A percentile compares a stretch with the other conserved stretches of the same genome.
Conservation (phyloP, 495 filamentous ascomycete species). For the Lophiotrema nucula region DNA sequence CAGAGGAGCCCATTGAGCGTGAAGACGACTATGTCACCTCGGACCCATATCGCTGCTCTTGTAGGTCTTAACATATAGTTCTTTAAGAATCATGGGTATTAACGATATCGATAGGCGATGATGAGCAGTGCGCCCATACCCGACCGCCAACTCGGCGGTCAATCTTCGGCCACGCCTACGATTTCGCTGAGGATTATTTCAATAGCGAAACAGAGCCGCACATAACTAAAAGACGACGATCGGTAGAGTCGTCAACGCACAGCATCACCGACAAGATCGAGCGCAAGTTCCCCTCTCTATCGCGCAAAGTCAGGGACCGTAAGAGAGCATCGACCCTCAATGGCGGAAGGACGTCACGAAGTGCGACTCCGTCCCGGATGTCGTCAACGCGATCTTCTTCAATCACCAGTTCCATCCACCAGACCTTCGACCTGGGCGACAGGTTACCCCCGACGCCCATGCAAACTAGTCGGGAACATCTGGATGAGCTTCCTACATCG, state of each 20-base stretch:
- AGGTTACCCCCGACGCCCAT: constrained; percentile 62
- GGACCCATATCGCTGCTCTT: constrained; percentile 19
- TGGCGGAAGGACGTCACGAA: constrained; percentile 41
- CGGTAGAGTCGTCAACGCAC: constrained; percentile 61
- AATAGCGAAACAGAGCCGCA: constrained; percentile 57
- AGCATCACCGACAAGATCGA: constrained; percentile 66
- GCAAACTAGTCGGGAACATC: constrained; percentile 63
- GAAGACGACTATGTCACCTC: constrained; percentile 24
- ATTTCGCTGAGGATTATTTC: constrained; percentile 39
- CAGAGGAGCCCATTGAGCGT: constrained; percentile 37
- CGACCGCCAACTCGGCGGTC: constrained; percentile 12
- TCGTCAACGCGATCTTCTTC: constrained; percentile 70
- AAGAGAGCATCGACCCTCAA: constrained; percentile 48
- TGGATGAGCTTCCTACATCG: constrained; percentile 33
- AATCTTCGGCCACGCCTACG: constrained; percentile 14
- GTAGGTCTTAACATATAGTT: constrained; percentile 24
- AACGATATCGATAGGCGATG: constrained; percentile 18
- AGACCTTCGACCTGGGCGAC: constrained; percentile 38
- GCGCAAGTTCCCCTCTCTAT: constrained; percentile 70
- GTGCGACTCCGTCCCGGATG: constrained; percentile 48
- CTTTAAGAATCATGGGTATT: background rate
- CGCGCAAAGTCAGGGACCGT: constrained; percentile 59
- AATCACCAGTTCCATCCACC: constrained; percentile 57
- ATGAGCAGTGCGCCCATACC: constrained; percentile 13
- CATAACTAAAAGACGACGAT: constrained; percentile 62